These are phyloP conservation scores for Pseudomonodictys pantanalensis DNA, from an alignment of 495 filamentous ascomycete genomes.

Conservation along the genomic window DNA sequence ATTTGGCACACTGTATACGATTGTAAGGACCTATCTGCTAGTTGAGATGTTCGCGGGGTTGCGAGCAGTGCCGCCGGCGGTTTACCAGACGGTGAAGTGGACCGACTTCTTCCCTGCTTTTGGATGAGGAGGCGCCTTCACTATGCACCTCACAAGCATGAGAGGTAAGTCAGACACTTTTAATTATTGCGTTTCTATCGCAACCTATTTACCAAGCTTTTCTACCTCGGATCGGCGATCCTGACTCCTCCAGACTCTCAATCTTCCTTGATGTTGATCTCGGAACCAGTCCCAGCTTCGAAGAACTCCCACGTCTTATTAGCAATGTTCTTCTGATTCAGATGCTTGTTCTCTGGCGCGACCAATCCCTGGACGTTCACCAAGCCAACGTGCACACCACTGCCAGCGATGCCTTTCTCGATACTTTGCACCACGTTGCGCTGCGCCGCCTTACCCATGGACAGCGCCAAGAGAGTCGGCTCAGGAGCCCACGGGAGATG, in stretches of 20 bases:
- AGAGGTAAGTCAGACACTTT: too few species aligned
- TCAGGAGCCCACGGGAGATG: constrained; percentile 39
- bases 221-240: not conserved
- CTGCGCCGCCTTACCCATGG: constrained; percentile 46
- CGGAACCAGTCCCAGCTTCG: constrained; percentile 29
- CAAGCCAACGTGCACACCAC: constrained; percentile 43
- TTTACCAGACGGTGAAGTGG: not conserved
- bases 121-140: too few species aligned
- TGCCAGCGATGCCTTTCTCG: constrained; percentile 29
- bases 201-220: not conserved
- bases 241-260: not conserved
- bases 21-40: not conserved
- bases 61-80: not conserved
- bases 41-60: not conserved
- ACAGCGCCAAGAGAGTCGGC: constrained; percentile 44
- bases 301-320: constrained; percentile 43
- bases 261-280: constrained; percentile 23
- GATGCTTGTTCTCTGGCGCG: constrained; percentile 28
- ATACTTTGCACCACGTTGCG: constrained; percentile 42
- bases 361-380: constrained; percentile 43
- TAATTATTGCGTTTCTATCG: too few species aligned
- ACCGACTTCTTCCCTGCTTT: not conserved
- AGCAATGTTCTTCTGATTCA: constrained; percentile 45
- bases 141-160: too few species aligned
- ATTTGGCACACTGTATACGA: not conserved